Evolutionary conservation across 139 green algal species (phyloP).

Genomic region (Picochlorum sp.): DNA sequence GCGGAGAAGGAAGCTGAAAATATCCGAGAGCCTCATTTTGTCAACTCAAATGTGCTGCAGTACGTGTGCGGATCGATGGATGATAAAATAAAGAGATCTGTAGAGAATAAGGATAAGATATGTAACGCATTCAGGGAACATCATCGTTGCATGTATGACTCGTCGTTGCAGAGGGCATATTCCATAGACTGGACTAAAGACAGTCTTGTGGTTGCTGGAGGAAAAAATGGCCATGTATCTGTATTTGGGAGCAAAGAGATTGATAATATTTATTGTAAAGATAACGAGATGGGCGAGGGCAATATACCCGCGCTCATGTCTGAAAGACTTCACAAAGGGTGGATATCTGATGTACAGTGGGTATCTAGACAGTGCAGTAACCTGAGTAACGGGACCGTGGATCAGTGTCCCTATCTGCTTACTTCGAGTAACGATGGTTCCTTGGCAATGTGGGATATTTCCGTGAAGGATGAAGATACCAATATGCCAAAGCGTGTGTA

Average conservation of each 20-base stretch:
- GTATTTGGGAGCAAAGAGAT: not conserved
- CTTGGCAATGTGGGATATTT: constrained; percentile 21
- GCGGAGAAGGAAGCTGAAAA: not conserved
- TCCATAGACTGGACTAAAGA: constrained; percentile 7
- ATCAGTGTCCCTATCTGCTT: constrained; percentile 10
- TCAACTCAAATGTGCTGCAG: not conserved
- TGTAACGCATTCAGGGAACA: not conserved
- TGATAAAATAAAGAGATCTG: not conserved
- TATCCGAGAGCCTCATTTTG: not conserved
- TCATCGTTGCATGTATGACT: constrained; percentile 3
- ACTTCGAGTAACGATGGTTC: constrained; percentile 20
- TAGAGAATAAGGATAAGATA: not conserved
- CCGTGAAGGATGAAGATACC: not conserved
- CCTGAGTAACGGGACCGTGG: not conserved
- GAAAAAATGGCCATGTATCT: not conserved
- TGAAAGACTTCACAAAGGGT: constrained; percentile 15
- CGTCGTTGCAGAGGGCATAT: constrained; percentile 6
- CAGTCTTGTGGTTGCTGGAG: constrained; percentile 9
- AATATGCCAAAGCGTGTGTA: not conserved
- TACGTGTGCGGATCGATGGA: not conserved
- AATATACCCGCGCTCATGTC: constrained; percentile 10
- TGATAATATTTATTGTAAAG: not conserved
- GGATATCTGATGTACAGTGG: constrained; percentile 19
- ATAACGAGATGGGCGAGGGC: not conserved
- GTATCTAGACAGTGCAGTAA: not conserved